Base-by-base conservation (phyloP, 495 filamentous ascomycete genomes). In the Podospora comata region DNA sequence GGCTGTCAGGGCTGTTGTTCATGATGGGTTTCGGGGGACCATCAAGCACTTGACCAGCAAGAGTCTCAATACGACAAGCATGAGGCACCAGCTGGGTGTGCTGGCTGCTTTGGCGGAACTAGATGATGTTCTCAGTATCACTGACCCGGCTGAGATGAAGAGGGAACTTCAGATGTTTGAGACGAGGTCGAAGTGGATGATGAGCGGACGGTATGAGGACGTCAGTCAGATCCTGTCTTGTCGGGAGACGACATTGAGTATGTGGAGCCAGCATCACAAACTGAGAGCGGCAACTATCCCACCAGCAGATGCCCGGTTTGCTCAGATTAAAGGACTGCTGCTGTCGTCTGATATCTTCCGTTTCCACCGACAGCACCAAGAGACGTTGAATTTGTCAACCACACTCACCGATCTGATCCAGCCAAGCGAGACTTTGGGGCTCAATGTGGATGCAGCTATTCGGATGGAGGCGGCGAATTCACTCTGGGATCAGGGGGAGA, bases 401-500 rank as follows among this genome's bases (percentile, higher is more conserved):
- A 90, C 90, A 60, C 85, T 97, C 28, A 91, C 86, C 2, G 86
- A 89, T 60, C 83, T 97, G 3, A 86, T 91, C n/a, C 70, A 81
- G 30, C 82, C 88, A 4, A 93, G 89, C 70, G 83, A 85, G 70
- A 79, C 85, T 0, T 75, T 91, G 62, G 92, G 90, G 0, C 79
- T 97, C n/a, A 85, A 88, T 69, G 86, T 97, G 61, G 88, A 90
- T 68, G 91, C 87, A 4, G 88, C 88, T 48, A 86, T 91, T 27
- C 85, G 86, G 68, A 84, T 92, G 58, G 95, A 98, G 76, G 85
- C 89, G 23, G 93, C 95, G 9, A 91, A 91, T 70, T 92, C 96
- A 55, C 80, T 99, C 16, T 99, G 95, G 95, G 93, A 94, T 65
- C 91, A 96, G 74, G 94, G 92, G 18, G 94, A 98, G 75, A 91